Conservation (phyloP, 345 rosid genomes). For the Abelmoschus esculentus region DNA sequence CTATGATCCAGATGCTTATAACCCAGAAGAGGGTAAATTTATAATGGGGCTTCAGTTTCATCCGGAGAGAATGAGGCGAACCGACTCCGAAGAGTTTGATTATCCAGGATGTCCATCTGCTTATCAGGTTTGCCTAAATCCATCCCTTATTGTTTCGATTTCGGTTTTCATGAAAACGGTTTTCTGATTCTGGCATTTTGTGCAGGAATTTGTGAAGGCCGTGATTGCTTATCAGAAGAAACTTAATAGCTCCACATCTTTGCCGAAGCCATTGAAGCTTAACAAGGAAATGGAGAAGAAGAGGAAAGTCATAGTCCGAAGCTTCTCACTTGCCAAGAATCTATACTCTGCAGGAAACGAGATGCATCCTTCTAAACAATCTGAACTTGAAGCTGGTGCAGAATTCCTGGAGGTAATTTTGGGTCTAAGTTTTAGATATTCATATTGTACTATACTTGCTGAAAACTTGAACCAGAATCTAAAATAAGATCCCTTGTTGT, state of each 20-base stretch:
- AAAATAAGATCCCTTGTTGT: no score
- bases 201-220: slow-evolving; percentile 81
- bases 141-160: not conserved
- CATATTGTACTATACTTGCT: no score
- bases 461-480: no score
- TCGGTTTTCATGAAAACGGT: not conserved
- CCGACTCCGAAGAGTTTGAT: slow-evolving; percentile 52
- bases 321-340: slow-evolving; percentile 69
- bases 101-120: slow-evolving; percentile 74
- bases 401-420: slow-evolving; percentile 63
- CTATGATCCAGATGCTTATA: slow-evolving; percentile 69
- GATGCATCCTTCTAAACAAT: slow-evolving; percentile 38
- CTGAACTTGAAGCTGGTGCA: slow-evolving; percentile 60
- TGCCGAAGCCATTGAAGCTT: slow-evolving; percentile 38
- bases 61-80: slow-evolving; percentile 72
- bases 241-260: slow-evolving; percentile 35
- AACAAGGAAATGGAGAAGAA: slow-evolving; percentile 58
- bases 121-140: slow-evolving; percentile 40
- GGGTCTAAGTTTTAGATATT: no score
- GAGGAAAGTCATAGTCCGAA: slow-evolving; percentile 44
- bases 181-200: not conserved
- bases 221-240: slow-evolving; percentile 78
- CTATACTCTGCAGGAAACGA: slow-evolving; percentile 39
- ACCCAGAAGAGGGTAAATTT: slow-evolving; percentile 72
- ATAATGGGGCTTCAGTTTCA: slow-evolving; percentile 85